These are phyloP conservation scores for Myrica gale DNA, from an alignment of 306 rosid genomes.

Conservation along the genomic window DNA sequence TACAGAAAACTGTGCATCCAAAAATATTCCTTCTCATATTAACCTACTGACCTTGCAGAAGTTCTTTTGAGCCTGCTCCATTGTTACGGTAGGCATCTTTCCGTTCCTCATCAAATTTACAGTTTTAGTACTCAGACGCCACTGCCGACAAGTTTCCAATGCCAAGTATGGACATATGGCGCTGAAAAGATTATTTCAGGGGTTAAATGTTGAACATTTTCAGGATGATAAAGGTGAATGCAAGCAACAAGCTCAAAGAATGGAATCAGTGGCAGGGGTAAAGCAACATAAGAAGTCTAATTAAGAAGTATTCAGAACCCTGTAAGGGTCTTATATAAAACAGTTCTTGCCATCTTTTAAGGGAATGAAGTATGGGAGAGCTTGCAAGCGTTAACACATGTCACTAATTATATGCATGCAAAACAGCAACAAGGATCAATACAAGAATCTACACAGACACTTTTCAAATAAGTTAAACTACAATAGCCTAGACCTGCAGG, in stretches of 20 bases:
- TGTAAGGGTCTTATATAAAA: neutral
- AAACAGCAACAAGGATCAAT: neutral
- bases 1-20: neutral
- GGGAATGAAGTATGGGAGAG: neutral
- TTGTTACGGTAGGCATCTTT: constrained; percentile 95
- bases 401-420: neutral
- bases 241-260: constrained; percentile 19
- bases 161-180: constrained; percentile 98
- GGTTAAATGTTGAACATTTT: constrained; percentile 17
- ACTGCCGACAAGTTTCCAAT: constrained; percentile 94
- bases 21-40: constrained; percentile 9
- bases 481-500: neutral
- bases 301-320: constrained; percentile 12
- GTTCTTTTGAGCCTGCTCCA: constrained; percentile 99
- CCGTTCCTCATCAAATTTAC: constrained; percentile 96
- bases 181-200: constrained; percentile 45
- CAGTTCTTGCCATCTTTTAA: neutral
- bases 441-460: neutral
- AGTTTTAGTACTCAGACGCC: constrained; percentile 96
- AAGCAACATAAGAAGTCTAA: constrained; percentile 7
- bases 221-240: constrained; percentile 12
- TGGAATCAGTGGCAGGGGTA: constrained; percentile 20
- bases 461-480: neutral
- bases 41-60: constrained; percentile 68
- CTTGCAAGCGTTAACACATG: neutral